Base-by-base conservation (phyloP, 441 rosid species). In the Adansonia grandidieri region DNA sequence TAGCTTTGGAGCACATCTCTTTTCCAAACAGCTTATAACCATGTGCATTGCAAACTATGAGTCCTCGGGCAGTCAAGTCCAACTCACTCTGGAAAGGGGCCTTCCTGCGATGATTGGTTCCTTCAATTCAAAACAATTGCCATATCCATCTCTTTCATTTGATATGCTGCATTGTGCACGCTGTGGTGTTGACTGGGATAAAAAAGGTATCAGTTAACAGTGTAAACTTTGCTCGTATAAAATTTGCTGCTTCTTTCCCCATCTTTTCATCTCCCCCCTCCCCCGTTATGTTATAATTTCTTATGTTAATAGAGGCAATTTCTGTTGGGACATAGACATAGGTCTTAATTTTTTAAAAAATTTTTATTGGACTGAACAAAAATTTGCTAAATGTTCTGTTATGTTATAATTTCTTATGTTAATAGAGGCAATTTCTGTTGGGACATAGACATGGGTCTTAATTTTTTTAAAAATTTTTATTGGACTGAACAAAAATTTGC, bases 111-210 rank as follows among this genome's bases (percentile, higher is more conserved):
- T 95, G 96, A 91, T 97, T 82, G 94, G 88, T 76, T 93, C 98
- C 71, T 89, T 97, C 74, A 81, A 81, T 72, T 89, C 96, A n/a
- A 91, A 87, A 66, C 98, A 97, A 84, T 82, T 97, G 86, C 97
- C 99, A 1, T 95, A 84, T 86, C 98, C 99, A 75, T 95, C 98
- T 79, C 98, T 97, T 81, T 92, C 98, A 69, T 97, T 93, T 81
- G 99, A 97, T 80, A 93, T 97, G 98, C 78, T 97, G 90, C 99
- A 97, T 84, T 97, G 99, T 89, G 91, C 90, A 78, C 81, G 97
- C 60, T 97, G 99, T 19, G 95, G 97, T 71, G 77, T 93, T 85
- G 97, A 95, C 74, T 97, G 98, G 99, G 97, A 97, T 88, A 84
- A 85, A 82, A 95, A 93, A 91, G 99, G 99, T 97, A 92, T 74